These are phyloP conservation scores for Isoetes engelmannii DNA, from an alignment of 83 land plant species.

Conservation along the genomic window DNA sequence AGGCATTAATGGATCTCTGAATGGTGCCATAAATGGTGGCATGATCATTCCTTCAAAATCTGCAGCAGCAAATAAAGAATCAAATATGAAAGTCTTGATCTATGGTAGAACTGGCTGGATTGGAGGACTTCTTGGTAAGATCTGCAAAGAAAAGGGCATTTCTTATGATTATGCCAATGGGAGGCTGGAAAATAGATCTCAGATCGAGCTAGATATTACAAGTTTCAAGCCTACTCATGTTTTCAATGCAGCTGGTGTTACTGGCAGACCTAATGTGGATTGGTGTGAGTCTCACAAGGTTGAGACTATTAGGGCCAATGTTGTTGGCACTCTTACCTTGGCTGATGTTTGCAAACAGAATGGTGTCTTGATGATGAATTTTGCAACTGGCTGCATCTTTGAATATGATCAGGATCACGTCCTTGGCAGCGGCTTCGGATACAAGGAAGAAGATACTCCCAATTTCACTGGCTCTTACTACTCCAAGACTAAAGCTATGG, in stretches of 20 bases:
- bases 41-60: conserved; percentile 21
- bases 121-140: conserved; percentile 53
- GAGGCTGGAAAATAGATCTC: conserved; percentile 45
- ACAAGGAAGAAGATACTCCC: conserved; percentile 30
- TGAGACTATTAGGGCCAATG: conserved; percentile 54
- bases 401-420: too few relatives aligned
- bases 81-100: conserved; percentile 45
- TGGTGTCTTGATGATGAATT: conserved; percentile 49
- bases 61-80: conserved; percentile 8
- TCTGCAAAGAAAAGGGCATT: conserved; percentile 51
- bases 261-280: conserved; percentile 61
- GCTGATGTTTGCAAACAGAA: conserved; percentile 59
- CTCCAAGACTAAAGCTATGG: conserved; percentile 33
- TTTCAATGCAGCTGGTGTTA: conserved; percentile 65
- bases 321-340: conserved; percentile 52
- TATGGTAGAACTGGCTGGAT: conserved; percentile 59
- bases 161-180: conserved; percentile 48
- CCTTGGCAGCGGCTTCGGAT: too few relatives aligned
- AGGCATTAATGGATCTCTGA: neutral
- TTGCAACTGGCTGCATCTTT: conserved; percentile 53
- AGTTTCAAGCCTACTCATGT: conserved; percentile 57
- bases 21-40: conserved; percentile 7
- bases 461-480: conserved; percentile 27
- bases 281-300: conserved; percentile 65
- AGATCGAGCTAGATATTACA: conserved; percentile 37